These are phyloP conservation scores for Fusarium dimerum DNA, from an alignment of 2,329 filamentous ascomycete genomes.

Conservation along the genomic window DNA sequence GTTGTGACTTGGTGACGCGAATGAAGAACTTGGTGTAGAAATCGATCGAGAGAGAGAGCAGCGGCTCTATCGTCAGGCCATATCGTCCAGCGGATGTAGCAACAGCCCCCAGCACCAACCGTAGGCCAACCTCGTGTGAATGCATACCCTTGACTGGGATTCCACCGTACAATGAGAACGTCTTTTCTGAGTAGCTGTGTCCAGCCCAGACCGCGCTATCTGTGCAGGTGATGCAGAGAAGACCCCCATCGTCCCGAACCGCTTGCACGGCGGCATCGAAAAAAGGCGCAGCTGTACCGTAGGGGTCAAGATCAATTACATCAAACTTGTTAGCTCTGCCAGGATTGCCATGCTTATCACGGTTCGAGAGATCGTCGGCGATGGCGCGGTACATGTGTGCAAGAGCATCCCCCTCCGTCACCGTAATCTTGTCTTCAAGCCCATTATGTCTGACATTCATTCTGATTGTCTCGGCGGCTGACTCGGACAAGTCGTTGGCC, in stretches of 20 bases:
- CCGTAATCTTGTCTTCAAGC: slow-evolving; percentile 68
- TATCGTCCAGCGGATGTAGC: slow-evolving; percentile 81
- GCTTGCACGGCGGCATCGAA: slow-evolving; percentile 88
- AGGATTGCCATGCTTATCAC: slow-evolving; percentile 41
- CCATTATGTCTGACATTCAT: slow-evolving; percentile 84
- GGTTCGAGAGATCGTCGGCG: slow-evolving; percentile 50
- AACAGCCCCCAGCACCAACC: slow-evolving; percentile 81
- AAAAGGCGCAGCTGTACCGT: slow-evolving; percentile 90
- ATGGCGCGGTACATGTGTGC: slow-evolving; percentile 84
- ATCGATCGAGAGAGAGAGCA: slow-evolving; percentile 92
- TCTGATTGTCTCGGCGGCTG: slow-evolving; percentile 78
- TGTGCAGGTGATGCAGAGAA: slow-evolving; percentile 94
- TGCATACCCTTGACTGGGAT: slow-evolving; percentile 80
- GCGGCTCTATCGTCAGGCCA: slow-evolving; percentile 83
- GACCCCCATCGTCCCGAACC: slow-evolving; percentile 78
- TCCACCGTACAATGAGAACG: slow-evolving; percentile 91
- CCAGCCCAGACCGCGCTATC: slow-evolving; percentile 96
- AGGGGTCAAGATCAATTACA: slow-evolving; percentile 95
- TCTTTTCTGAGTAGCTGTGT: slow-evolving; percentile 90
- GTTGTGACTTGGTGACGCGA: slow-evolving; percentile 74
- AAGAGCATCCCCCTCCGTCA: slow-evolving; percentile 80
- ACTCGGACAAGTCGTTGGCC: slow-evolving; percentile 83
- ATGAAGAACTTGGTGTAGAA: slow-evolving; percentile 94
- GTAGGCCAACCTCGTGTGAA: slow-evolving; percentile 86
- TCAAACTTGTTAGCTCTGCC: slow-evolving; percentile 66